Conservation (phyloP, 1,284 basidiomycete species). For the Sutorius eximius region DNA sequence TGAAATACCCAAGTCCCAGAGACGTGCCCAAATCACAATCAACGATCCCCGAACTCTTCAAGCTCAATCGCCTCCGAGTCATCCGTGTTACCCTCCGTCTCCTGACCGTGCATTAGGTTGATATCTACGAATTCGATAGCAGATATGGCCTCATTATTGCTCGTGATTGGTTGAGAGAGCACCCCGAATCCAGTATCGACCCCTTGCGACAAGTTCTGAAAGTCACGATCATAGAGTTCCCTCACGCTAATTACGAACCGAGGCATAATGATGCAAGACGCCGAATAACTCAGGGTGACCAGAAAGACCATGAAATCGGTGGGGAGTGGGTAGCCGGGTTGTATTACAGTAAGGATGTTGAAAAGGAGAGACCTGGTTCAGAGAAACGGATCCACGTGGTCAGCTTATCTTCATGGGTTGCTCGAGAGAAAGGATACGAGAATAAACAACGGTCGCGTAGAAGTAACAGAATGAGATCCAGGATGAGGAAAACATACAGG, state of each 20-base stretch:
- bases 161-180: background rate
- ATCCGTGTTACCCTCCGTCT: background rate
- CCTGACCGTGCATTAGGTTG: background rate
- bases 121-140: background rate
- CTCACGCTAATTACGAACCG: constrained; percentile 14
- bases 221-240: constrained; percentile 12
- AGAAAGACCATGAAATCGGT: background rate
- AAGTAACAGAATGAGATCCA: too few relatives aligned
- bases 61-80: background rate
- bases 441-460: background rate
- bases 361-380: constrained; percentile 1
- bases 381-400: background rate
- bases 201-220: background rate
- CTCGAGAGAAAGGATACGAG: background rate
- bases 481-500: constrained; percentile 10
- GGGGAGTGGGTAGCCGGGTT: background rate
- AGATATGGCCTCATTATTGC: background rate
- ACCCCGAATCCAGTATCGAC: constrained; percentile 16
- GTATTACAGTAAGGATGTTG: background rate
- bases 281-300: constrained; percentile 4
- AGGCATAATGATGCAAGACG: constrained; percentile 15
- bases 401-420: background rate
- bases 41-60: background rate
- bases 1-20: background rate
- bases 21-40: background rate